Percentiles rank a stretch among this genome's conserved stretches.
phyloP scores from a whole-genome alignment of 768 basidiomycete genomes.

The Hydnum rufescens region DNA sequence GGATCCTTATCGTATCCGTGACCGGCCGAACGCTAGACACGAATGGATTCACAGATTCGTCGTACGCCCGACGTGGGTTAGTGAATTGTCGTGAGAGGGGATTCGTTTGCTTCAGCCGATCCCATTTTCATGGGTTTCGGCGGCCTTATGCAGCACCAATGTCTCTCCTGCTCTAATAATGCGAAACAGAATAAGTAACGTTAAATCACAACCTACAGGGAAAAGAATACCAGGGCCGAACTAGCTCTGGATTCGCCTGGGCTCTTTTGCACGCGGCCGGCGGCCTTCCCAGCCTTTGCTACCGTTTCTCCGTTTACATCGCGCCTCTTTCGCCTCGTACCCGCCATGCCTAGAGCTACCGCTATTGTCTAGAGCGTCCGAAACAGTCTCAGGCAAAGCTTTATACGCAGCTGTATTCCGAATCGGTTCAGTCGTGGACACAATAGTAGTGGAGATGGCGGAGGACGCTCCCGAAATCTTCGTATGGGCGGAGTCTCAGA shows the following conservation, averaged over 20 bases:
- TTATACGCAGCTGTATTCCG: constrained; percentile 94
- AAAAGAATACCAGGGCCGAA: no score
- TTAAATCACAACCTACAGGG: not conserved
- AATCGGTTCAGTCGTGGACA: constrained; percentile 86
- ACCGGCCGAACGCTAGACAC: constrained; percentile 63
- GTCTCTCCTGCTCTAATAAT: constrained; percentile 58
- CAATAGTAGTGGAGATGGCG: constrained; percentile 69
- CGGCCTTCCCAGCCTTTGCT: constrained; percentile 60
- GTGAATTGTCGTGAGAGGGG: constrained; percentile 44
- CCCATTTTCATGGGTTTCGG: constrained; percentile 66
- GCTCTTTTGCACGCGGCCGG: constrained; percentile 38
- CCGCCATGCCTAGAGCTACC: constrained; percentile 88
- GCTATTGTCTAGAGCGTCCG: constrained; percentile 88
- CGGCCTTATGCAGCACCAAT: constrained; percentile 65
- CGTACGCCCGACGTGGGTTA: constrained; percentile 47
- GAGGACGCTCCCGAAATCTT: constrained; percentile 75
- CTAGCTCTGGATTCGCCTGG: constrained; percentile 72
- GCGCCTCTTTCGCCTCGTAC: constrained; percentile 85
- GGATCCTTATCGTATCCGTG: constrained; percentile 58
- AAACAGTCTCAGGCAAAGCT: constrained; percentile 63
- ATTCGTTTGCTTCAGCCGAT: constrained; percentile 56
- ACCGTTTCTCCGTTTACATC: constrained; percentile 65
- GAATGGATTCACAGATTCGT: constrained; percentile 86
- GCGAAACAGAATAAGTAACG: not conserved
- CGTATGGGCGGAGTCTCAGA: not conserved